phyloP scores from a whole-genome alignment of 805 yeast genomes.

The Candida railenensis region DNA sequence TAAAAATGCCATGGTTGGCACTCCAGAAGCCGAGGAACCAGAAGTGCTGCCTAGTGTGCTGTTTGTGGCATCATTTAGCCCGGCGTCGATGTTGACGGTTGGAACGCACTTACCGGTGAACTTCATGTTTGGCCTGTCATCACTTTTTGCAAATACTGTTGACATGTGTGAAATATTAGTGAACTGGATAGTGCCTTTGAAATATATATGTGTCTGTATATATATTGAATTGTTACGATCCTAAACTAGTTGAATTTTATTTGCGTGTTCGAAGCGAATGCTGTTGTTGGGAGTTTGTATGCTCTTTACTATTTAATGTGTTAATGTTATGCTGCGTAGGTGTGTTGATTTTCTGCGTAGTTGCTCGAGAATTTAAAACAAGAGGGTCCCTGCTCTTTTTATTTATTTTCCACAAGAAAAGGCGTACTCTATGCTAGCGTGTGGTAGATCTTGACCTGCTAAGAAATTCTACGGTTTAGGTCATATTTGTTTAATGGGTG shows the following conservation, averaged over 20 bases:
- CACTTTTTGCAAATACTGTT: constrained; percentile 1
- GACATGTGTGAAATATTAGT: constrained; percentile 2
- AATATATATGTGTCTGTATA: too few species aligned
- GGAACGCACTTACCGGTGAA: neutral
- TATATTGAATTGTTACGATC: too few species aligned
- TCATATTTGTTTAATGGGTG: neutral
- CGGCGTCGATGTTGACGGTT: constrained; percentile 1
- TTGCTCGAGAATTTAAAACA: neutral
- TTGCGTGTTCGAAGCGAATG: too few species aligned
- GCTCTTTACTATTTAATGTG: too few species aligned
- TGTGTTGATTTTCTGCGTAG: too few species aligned
- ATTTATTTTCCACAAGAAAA: neutral
- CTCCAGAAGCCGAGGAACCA: neutral
- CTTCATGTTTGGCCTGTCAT: neutral
- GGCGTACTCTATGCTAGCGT: neutral
- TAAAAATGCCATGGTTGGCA: neutral
- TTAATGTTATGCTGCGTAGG: too few species aligned
- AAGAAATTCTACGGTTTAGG: neutral
- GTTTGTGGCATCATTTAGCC: neutral
- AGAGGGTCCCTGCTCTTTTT: neutral
- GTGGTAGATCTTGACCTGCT: neutral
- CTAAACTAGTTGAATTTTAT: too few species aligned
- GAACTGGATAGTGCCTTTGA: too few species aligned
- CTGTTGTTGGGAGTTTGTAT: too few species aligned
- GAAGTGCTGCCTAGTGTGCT: neutral